Evolutionary conservation across 495 filamentous ascomycete species (phyloP).

Genomic region (Cenococcum geophilum): DNA sequence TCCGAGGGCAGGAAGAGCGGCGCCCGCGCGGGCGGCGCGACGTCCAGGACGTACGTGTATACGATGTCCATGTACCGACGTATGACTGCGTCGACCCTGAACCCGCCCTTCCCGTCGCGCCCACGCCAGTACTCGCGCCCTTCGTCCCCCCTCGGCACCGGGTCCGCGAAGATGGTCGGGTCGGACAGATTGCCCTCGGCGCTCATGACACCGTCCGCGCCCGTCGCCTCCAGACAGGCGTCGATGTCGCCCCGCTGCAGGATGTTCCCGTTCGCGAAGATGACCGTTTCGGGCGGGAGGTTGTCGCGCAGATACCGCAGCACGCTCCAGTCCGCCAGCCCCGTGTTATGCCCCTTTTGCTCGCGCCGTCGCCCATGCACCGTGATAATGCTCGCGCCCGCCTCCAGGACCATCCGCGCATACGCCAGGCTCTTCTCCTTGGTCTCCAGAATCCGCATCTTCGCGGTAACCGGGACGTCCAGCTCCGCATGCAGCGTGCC

Average conservation of each 20-base stretch:
- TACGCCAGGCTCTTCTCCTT: slow-evolving; percentile 83
- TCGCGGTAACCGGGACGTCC: slow-evolving; percentile 80
- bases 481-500: slow-evolving; percentile 66
- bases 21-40: slow-evolving; percentile 54
- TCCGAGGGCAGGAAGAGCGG: slow-evolving; percentile 73
- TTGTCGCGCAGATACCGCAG: slow-evolving; percentile 78
- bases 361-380: slow-evolving; percentile 85
- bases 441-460: slow-evolving; percentile 85
- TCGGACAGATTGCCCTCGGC: slow-evolving; percentile 92
- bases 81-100: slow-evolving; percentile 79
- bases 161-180: slow-evolving; percentile 72
- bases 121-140: slow-evolving; percentile 80
- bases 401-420: slow-evolving; percentile 77
- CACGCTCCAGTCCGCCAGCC: slow-evolving; percentile 82
- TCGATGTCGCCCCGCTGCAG: slow-evolving; percentile 76
- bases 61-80: slow-evolving; percentile 87
- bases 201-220: slow-evolving; percentile 89
- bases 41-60: slow-evolving; percentile 63
- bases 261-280: slow-evolving; percentile 96
- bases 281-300: slow-evolving; percentile 77
- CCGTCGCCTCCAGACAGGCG: slow-evolving; percentile 72
- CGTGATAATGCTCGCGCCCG: slow-evolving; percentile 86
- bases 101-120: slow-evolving; percentile 74
- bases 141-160: slow-evolving; percentile 57
- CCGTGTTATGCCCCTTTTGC: slow-evolving; percentile 94